Conservation (phyloP, 208 protist species). For the Crithidia mellificae region DNA sequence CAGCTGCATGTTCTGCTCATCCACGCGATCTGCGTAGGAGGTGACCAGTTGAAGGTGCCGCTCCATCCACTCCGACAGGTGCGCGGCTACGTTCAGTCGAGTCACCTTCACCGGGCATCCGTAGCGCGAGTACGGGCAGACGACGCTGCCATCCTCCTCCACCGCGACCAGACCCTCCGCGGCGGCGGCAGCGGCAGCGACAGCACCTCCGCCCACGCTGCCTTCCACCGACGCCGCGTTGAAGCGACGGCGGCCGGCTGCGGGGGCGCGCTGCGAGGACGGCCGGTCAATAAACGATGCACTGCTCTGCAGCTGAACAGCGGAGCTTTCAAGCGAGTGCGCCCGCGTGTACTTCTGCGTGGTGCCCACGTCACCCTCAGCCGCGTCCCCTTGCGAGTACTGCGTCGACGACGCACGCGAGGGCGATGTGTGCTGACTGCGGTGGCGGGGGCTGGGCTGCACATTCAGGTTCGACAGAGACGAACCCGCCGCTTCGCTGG, state of each 20-base stretch:
- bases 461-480: neutral
- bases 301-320: constrained; percentile 17
- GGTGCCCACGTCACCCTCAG: constrained; percentile 4
- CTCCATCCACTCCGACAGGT: constrained; percentile 56
- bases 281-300: constrained; percentile 13
- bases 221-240: neutral
- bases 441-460: neutral
- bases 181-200: neutral
- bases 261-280: constrained; percentile 20
- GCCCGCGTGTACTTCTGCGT: constrained; percentile 31
- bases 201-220: neutral
- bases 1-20: constrained; percentile 71
- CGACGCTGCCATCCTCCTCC: constrained; percentile 17
- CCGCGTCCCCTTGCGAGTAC: neutral
- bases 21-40: constrained; percentile 68
- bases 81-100: constrained; percentile 43
- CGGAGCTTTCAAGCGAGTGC: constrained; percentile 14
- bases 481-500: neutral
- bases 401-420: neutral
- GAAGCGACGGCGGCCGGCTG: constrained; percentile 9
- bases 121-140: constrained; percentile 75
- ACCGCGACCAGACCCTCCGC: too few species aligned
- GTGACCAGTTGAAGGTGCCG: constrained; percentile 70
- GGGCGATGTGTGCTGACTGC: neutral
- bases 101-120: constrained; percentile 60